Evolutionary conservation across 495 filamentous ascomycete genomes (phyloP).

Genomic region (Aspergillus hancockii): DNA sequence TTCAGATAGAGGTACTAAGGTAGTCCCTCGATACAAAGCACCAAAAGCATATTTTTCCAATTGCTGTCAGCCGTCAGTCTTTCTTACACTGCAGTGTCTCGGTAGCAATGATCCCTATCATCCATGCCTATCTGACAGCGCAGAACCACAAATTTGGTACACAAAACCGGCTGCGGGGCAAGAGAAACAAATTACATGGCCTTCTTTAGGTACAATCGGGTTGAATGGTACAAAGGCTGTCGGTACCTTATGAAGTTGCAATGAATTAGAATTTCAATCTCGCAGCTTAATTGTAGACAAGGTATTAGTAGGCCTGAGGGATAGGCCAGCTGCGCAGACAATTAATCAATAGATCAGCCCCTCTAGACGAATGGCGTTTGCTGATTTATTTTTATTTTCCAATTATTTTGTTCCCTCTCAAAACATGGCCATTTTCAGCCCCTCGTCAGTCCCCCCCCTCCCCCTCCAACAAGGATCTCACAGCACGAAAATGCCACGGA

Average conservation of each 20-base stretch:
- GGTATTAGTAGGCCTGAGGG: background rate
- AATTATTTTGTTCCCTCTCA: slow-evolving; percentile 11
- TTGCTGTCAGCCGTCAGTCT: background rate
- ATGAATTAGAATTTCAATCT: slow-evolving; percentile 5
- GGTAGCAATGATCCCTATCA: slow-evolving; percentile 10
- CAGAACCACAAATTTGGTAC: slow-evolving; percentile 22
- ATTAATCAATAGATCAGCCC: slow-evolving; percentile 14
- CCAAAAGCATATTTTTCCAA: background rate
- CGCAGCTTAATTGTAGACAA: background rate
- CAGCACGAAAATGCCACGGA: slow-evolving; percentile 26
- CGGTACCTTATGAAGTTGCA: slow-evolving; percentile 1
- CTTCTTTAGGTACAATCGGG: background rate
- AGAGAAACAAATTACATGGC: background rate
- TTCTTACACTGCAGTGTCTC: no score
- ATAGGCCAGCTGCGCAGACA: slow-evolving; percentile 11
- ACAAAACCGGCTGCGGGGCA: slow-evolving; percentile 19
- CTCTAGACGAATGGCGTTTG: slow-evolving; percentile 9
- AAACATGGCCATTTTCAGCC: slow-evolving; percentile 14
- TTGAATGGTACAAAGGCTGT: background rate
- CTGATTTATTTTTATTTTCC: slow-evolving; percentile 2
- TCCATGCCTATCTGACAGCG: slow-evolving; percentile 21
- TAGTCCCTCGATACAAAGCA: slow-evolving; percentile 1
- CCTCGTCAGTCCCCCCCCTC: slow-evolving; percentile 27
- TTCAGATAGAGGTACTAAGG: background rate
- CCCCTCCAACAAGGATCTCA: slow-evolving; percentile 28